These are phyloP conservation scores for Physcomitrium patens DNA, from an alignment of 225 moss, liverwort and hornwort species.

Conservation along the genomic window DNA sequence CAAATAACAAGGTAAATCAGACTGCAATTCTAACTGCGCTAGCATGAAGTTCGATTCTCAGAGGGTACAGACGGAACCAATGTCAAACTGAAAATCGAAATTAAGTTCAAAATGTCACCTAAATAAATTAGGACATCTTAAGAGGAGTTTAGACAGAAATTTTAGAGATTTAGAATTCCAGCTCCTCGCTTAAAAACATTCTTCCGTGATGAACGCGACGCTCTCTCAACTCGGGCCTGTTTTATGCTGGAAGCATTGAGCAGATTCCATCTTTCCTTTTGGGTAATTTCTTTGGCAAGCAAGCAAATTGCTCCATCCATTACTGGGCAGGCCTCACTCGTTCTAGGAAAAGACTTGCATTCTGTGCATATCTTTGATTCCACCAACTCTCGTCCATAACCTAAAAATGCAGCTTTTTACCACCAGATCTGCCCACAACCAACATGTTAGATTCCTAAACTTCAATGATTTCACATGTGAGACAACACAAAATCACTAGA, in stretches of 20 bases:
- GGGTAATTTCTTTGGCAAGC: conserved; percentile 81
- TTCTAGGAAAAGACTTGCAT: conserved; percentile 87
- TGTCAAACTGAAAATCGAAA: too few relatives aligned
- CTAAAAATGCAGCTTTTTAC: conserved; percentile 89
- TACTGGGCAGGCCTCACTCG: conserved; percentile 90
- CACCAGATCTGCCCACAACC: conserved; percentile 63
- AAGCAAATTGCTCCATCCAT: conserved; percentile 87
- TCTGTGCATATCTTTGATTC: conserved; percentile 84
- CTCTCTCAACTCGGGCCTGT: conserved; percentile 86
- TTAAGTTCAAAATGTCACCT: too few relatives aligned
- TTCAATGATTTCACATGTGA: too few relatives aligned
- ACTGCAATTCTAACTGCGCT: too few relatives aligned
- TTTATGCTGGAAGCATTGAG: conserved; percentile 94
- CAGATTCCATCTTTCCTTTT: conserved; percentile 70
- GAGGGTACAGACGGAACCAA: too few relatives aligned
- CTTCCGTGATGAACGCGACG: conserved; percentile 67
- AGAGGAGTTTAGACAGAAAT: not conserved
- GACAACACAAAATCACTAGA: too few relatives aligned
- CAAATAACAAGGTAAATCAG: too few relatives aligned
- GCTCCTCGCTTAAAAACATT: conserved; percentile 95
- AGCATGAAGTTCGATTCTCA: too few relatives aligned
- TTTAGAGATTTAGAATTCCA: conserved; percentile 83
- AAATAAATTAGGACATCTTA: conserved; percentile 1
- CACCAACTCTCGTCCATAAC: conserved; percentile 85
- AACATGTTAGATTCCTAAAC: conserved; percentile 28